Evolutionary conservation across 495 filamentous ascomycete genomes (phyloP).

Genomic region (Durotheca rogersii): DNA sequence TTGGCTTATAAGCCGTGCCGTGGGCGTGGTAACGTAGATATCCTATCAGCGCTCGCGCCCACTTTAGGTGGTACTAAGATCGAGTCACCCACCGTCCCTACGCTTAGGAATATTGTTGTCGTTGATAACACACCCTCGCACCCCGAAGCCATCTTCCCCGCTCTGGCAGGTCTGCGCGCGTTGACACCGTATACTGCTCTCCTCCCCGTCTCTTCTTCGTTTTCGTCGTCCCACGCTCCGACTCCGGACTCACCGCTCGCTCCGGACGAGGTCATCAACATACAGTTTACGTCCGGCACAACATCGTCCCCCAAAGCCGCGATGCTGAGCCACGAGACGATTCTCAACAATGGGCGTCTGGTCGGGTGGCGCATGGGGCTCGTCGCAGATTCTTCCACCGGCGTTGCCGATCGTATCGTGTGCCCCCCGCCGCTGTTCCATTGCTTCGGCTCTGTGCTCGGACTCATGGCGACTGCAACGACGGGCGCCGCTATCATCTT

Average conservation of each 20-base stretch:
- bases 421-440: slow-evolving; percentile 90
- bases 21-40: slow-evolving; percentile 67
- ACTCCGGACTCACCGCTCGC: slow-evolving; percentile 53
- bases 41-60: slow-evolving; percentile 65
- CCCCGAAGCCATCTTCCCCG: slow-evolving; percentile 34
- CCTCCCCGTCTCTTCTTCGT: slow-evolving; percentile 24
- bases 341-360: slow-evolving; percentile 85
- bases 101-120: slow-evolving; percentile 67
- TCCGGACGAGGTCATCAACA: slow-evolving; percentile 78
- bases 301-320: slow-evolving; percentile 90
- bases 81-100: slow-evolving; percentile 65
- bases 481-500: slow-evolving; percentile 85
- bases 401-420: slow-evolving; percentile 64
- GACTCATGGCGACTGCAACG: slow-evolving; percentile 92
- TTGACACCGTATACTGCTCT: slow-evolving; percentile 59
- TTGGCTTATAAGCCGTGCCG: slow-evolving; percentile 73
- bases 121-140: slow-evolving; percentile 76
- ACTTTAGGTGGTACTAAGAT: slow-evolving; percentile 55
- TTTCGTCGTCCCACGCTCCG: slow-evolving; percentile 41
- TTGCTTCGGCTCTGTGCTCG: slow-evolving; percentile 88
- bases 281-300: slow-evolving; percentile 96
- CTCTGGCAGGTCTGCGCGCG: slow-evolving; percentile 20
- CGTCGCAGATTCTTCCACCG: slow-evolving; percentile 47
- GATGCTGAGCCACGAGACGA: slow-evolving; percentile 77
- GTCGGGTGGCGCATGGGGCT: slow-evolving; percentile 84